Evolutionary conservation across 2,329 filamentous ascomycete species (phyloP).

Genomic region (Venturia nashicola): DNA sequence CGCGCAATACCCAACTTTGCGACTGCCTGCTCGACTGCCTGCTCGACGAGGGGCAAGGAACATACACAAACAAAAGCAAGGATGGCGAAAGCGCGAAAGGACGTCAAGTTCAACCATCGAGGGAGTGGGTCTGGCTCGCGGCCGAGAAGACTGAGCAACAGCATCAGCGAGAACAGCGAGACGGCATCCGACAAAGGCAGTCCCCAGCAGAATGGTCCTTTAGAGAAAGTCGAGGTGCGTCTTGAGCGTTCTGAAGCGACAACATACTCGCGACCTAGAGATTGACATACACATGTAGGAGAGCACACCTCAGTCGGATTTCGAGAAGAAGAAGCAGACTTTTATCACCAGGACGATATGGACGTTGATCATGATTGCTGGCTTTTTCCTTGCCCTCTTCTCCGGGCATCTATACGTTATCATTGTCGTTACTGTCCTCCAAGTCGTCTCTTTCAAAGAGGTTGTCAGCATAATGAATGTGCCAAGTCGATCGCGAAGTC

Average conservation of each 20-base stretch:
- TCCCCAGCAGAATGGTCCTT: conserved; percentile 33
- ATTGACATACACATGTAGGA: conserved; percentile 14
- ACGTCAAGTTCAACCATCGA: conserved; percentile 49
- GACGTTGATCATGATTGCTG: conserved; percentile 93
- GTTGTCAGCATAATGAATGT: conserved; percentile 97
- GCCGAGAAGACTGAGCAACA: conserved; percentile 49
- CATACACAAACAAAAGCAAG: not conserved
- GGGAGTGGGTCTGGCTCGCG: conserved; percentile 38
- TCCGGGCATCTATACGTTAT: conserved; percentile 97
- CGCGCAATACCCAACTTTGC: not conserved
- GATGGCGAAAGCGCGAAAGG: conserved; percentile 43
- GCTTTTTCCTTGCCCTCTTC: conserved; percentile 87
- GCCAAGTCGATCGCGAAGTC: conserved; percentile 76
- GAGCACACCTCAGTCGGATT: conserved; percentile 48
- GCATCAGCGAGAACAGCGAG: conserved; percentile 61
- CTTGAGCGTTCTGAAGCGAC: not conserved
- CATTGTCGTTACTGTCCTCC: conserved; percentile 78
- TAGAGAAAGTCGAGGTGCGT: conserved; percentile 10
- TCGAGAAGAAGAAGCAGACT: conserved; percentile 97
- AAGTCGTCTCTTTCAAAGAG: conserved; percentile 98
- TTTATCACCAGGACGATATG: conserved; percentile 95
- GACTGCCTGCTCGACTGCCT: not conserved
- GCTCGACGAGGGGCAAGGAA: not conserved
- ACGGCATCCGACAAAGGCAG: conserved; percentile 40
- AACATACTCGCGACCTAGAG: not conserved